Base-by-base conservation (phyloP, 1,284 basidiomycete genomes). In the Cutaneotrichosporon spelunceum region DNA sequence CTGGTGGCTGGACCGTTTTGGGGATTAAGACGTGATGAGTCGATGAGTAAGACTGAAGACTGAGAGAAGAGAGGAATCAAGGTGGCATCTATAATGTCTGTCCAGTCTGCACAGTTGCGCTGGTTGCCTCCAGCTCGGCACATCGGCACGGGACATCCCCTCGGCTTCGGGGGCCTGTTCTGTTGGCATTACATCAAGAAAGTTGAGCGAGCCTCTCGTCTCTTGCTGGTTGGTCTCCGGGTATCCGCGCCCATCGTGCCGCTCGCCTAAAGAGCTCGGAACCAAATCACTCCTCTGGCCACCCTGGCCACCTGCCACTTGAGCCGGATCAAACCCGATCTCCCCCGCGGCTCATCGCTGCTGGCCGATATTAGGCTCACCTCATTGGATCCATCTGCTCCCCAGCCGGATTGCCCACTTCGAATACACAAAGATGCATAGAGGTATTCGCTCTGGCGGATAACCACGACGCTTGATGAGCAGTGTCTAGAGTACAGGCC, bases 401-500 rank as follows among this genome's bases (percentile, higher is more conserved):
- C n/a, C n/a, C n/a, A n/a, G n/a, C n/a, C n/a, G n/a, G n/a, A n/a
- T n/a, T n/a, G n/a, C n/a, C 33, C 21, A 36, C 53, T 16, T 39
- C 52, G 9, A 52, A 39, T 57, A 50, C 42, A 61, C 53, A 57
- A 36, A 54, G 30, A 49, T 30, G 45, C 53, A 45, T 44, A 57
- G 52, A 26, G 56, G 56, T 57, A 49, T 45, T 36, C 52, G 34
- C 48, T 27, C 8, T 21, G 13, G 52, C 34, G 52, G 52, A 53
- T 34, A 53, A 52, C 52, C 52, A 53, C 52, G 52, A 53, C 33
- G 55, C 44, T 48, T 56, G 39, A 34, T 47, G 45, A 56, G 42
- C 42, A 44, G 55, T 42, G 55, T 48, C 44, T 56, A 56, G 52
- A 47, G 44, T 56, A 56, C 54, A 47, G 39, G n/a, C 54, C 26